A percentile compares a stretch with the other conserved stretches of the same genome.
Evolutionary conservation across 371 early-diverging fungal species (phyloP).

Genomic region (Haplosporangium sp.): DNA sequence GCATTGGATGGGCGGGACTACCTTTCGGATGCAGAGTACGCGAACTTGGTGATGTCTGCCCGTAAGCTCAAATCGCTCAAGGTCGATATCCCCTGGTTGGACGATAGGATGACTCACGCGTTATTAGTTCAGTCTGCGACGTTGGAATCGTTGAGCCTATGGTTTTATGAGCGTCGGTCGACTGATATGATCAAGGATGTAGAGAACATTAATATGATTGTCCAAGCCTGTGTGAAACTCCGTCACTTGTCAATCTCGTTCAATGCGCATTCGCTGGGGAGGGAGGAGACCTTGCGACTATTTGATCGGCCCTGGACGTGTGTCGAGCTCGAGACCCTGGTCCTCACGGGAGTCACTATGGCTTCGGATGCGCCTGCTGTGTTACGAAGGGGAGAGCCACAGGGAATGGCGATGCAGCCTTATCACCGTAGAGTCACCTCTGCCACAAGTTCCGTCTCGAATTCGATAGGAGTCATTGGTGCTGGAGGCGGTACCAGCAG

Average conservation of each 20-base stretch:
- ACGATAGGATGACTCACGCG: constrained; percentile 24
- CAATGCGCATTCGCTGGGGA: constrained; percentile 22
- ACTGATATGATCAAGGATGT: constrained; percentile 19
- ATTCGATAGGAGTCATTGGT: neutral
- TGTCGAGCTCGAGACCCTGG: constrained; percentile 21
- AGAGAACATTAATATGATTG: constrained; percentile 17
- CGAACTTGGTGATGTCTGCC: constrained; percentile 20
- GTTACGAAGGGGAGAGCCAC: neutral
- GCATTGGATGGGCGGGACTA: constrained; percentile 24
- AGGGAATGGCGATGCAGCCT: constrained; percentile 12
- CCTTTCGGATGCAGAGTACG: constrained; percentile 31
- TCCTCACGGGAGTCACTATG: constrained; percentile 27
- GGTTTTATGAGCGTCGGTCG: constrained; percentile 25
- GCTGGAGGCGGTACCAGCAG: neutral
- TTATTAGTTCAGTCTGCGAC: constrained; percentile 18
- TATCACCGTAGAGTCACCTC: constrained; percentile 16
- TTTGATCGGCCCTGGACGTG: constrained; percentile 37
- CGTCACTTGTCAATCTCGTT: constrained; percentile 16
- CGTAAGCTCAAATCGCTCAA: constrained; percentile 13
- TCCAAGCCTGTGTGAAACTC: constrained; percentile 21
- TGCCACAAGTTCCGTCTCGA: constrained; percentile 1
- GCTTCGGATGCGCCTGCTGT: neutral
- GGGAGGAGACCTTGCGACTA: constrained; percentile 25
- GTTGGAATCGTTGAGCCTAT: constrained; percentile 11
- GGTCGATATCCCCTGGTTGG: constrained; percentile 39